Evolutionary conservation across 1,139 yeast species (phyloP).

Genomic region (Diutina siamensis): DNA sequence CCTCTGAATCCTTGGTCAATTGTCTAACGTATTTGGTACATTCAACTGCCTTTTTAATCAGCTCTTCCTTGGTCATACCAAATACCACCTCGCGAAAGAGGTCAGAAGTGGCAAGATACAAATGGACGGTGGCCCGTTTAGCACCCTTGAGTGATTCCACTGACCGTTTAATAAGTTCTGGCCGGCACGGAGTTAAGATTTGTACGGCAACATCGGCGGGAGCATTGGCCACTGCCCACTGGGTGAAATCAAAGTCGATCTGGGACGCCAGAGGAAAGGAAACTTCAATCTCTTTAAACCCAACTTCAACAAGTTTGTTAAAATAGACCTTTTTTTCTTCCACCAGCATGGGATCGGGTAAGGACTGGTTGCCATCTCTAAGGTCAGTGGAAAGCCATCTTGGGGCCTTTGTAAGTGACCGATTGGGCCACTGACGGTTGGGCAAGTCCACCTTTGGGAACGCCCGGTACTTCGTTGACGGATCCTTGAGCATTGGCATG

Average conservation of each 20-base stretch:
- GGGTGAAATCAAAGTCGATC: constrained; percentile 4
- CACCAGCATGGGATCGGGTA: constrained; percentile 6
- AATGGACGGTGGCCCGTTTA: constrained; percentile 3
- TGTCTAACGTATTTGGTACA: neutral
- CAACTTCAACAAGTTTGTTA: constrained; percentile 4
- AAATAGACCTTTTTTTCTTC: constrained; percentile 6
- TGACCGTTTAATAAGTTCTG: neutral
- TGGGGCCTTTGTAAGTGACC: constrained; percentile 1
- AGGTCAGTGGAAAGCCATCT: constrained; percentile 6
- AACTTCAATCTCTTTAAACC: constrained; percentile 6
- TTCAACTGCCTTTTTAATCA: neutral
- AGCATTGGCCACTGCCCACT: constrained; percentile 1
- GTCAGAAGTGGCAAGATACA: constrained; percentile 1
- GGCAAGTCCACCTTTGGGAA: constrained; percentile 5
- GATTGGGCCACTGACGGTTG: constrained; percentile 6
- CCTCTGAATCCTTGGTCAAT: constrained; percentile 2
- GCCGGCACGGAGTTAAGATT: constrained; percentile 1
- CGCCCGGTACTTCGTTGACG: constrained; percentile 1
- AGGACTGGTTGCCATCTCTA: constrained; percentile 6
- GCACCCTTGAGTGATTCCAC: constrained; percentile 6
- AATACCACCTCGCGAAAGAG: constrained; percentile 4
- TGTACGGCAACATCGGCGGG: constrained; percentile 5
- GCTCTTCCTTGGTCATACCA: neutral
- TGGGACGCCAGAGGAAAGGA: constrained; percentile 5
- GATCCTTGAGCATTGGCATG: constrained; percentile 5